Evolutionary conservation across 768 basidiomycete genomes (phyloP), one percentile per base, ranked within the genome.

Genomic region (Mycena floridula): DNA sequence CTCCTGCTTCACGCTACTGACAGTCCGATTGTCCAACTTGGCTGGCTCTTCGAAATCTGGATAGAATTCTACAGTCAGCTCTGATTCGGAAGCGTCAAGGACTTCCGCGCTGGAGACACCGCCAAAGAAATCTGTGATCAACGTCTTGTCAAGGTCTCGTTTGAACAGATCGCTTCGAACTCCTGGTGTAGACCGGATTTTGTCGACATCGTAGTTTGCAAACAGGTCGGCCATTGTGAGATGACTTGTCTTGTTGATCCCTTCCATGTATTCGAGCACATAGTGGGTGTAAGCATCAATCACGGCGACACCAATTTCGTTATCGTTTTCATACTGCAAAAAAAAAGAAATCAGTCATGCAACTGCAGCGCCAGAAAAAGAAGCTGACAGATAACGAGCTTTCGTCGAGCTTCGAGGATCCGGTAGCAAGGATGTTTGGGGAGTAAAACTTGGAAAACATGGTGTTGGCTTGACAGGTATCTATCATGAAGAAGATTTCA

Each of bases 401-500:
- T 64, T 98, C 87, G 30, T 77, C 85, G 22, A 94, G 66, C 41
- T 76, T 65, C 7, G 90, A 89, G 0, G 89, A 93, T 0, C 91
- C 94, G 0, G 91, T 92, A 0, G 94, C 90, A 3, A 95, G 76
- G 40, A 97, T 84, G 53, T 94, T 90, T 0, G 92, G 92, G 1
- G 91, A 93, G 62, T 94, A 94, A 53, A 95, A 79, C 58, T 92
- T 88, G 42, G 84, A 81, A 58, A 89, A 97, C 82, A 99, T 84
- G 4, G 89, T 90, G 59, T 91, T 95, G 22, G 95, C 96, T 64
- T 99, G 93, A 59, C 95, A 99, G 0, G 95, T 98, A 56, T 99
- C 95, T 47, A 94, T 84, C 89, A 98, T 97, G 71, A 95, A 96
- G 56, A 99, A 77, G 40, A 99, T 81, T 61, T 95, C 90, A 62